These are phyloP conservation scores for Clitoria ternatea DNA, from an alignment of 306 rosid genomes.

Conservation along the genomic window DNA sequence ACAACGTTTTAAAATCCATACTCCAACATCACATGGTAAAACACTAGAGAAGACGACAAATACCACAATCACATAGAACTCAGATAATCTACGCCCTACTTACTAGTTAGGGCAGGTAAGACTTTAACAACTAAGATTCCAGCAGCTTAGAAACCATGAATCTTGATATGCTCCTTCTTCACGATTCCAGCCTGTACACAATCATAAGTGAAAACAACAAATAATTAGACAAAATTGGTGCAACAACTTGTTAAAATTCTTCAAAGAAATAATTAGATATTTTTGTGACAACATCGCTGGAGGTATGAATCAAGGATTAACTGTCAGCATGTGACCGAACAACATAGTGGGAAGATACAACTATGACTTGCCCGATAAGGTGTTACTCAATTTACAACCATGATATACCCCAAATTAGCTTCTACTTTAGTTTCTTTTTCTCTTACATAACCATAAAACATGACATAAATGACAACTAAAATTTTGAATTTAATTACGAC, in stretches of 20 bases:
- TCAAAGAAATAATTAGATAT: neutral
- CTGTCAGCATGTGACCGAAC: neutral
- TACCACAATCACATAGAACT: constrained; percentile 27
- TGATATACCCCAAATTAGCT: neutral
- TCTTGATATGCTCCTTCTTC: constrained; percentile 75
- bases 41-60: constrained; percentile 17
- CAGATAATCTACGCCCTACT: neutral
- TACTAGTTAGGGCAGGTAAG: constrained; percentile 20
- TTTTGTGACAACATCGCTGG: neutral
- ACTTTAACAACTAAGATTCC: constrained; percentile 22
- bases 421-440: neutral
- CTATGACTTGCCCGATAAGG: neutral
- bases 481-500: neutral
- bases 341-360: neutral
- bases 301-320: neutral
- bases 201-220: neutral
- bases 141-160: constrained; percentile 64
- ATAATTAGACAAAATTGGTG: neutral
- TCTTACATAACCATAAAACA: neutral
- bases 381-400: neutral
- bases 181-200: constrained; percentile 67
- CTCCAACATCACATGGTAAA: constrained; percentile 37
- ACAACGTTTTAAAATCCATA: constrained; percentile 31
- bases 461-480: neutral
- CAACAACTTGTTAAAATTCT: neutral